Percentiles rank a stretch among this genome's conserved stretches.
Evolutionary conservation across 208 protist genomes (phyloP).

Genomic region (Trichomonas tenax): DNA sequence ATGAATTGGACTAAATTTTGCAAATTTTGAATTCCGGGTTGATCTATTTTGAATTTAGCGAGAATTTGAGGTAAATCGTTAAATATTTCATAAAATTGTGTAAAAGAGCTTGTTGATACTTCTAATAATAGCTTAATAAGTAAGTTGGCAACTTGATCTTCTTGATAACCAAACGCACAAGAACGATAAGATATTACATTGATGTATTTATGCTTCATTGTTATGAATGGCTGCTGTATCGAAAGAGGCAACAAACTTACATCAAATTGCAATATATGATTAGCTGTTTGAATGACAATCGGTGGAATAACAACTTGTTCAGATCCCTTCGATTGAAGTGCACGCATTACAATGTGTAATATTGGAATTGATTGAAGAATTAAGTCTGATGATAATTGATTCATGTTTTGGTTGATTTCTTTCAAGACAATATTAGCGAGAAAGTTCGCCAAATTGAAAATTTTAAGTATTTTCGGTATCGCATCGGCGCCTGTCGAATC

Average conservation of each 20-base stretch:
- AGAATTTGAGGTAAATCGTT: not conserved
- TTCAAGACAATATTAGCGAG: not conserved
- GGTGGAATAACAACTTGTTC: not conserved
- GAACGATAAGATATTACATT: not conserved
- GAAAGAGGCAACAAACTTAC: not conserved
- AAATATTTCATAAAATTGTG: not conserved
- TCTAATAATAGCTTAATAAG: not conserved
- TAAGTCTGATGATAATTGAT: not conserved
- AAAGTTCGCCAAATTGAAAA: not conserved
- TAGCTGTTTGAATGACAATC: not conserved
- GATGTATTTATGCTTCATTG: not conserved
- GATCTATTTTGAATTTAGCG: not conserved
- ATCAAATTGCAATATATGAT: not conserved
- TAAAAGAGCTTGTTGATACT: not conserved
- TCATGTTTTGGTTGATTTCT: not conserved
- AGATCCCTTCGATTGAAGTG: not conserved
- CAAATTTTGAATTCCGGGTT: not conserved
- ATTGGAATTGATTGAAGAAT: not conserved
- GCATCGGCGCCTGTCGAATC: not conserved
- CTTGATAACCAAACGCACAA: not conserved
- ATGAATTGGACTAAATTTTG: not conserved
- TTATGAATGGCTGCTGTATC: not conserved
- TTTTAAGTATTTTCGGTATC: not conserved
- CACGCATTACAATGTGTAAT: not conserved
- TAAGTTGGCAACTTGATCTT: not conserved